Evolutionary conservation across 2,329 filamentous ascomycete species (phyloP), one percentile per base, ranked within the genome.

Genomic region (Arthroderma sp.): DNA sequence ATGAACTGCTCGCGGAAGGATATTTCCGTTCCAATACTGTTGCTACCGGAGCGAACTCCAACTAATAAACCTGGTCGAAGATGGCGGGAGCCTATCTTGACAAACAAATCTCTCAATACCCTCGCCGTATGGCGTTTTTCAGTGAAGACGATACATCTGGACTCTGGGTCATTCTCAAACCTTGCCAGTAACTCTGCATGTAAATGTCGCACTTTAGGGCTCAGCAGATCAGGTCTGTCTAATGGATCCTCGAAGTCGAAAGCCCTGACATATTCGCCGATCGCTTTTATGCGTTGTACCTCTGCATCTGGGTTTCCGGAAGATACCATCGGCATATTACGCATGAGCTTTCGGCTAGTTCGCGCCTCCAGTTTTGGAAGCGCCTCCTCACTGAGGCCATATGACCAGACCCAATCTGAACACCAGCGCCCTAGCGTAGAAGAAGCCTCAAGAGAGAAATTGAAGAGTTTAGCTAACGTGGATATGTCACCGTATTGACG

Each of bases 101-200:
- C 61, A 49, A 94, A 82, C 0, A 94, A 67, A 37, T 82, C 77
- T 1, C 74, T 68, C 1, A 98, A 67, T 10, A 93, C 63, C 11
- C 77, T 74, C 1, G 88, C 89, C 0, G 86, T 89, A 51, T 83
- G 78, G 36, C 87, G 73, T 58, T 82, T 74, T 49, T 86, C 73
- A 0, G 94, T 86, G 60, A 98, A 96, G 0, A 96, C 76, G 45
- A 98, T 94, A 56, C 86, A 94, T 48, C 80, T 79, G 29, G 73
- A 69, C 5, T 78, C 70, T 1, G 69, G 71, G 2, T 68, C 63
- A 2, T 69, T 62, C 30, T 73, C 65, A 54, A 87, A 95, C 41
- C 81, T 73, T 5, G 75, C 61, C 3, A 62, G 58, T 1, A 96
- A 68, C 45, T 79, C 76, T 2, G 68, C 57, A 22, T 77, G 59